Evolutionary conservation across 768 basidiomycete genomes (phyloP).

Genomic region (Agrocybe praecox): DNA sequence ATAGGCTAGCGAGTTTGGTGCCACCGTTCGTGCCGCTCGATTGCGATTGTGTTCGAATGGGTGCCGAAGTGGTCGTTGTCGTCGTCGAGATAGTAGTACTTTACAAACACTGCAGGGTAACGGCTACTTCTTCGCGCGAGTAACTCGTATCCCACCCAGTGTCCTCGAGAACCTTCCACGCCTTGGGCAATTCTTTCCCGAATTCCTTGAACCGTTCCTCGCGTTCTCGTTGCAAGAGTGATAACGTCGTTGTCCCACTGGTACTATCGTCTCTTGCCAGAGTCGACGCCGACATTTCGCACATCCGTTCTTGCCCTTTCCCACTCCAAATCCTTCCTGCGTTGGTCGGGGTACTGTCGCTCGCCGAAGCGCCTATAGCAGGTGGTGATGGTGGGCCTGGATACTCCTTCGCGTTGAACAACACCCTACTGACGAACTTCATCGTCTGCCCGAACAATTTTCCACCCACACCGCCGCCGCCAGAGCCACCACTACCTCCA

Average conservation of each 20-base stretch:
- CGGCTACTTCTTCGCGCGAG: too few species aligned
- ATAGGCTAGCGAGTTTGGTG: too few species aligned
- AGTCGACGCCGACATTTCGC: background rate
- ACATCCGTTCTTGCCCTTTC: background rate
- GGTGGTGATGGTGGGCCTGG: background rate
- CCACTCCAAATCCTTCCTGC: background rate
- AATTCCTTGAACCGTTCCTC: slow-evolving; percentile 40
- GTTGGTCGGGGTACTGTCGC: background rate
- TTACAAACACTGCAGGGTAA: too few species aligned
- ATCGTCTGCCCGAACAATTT: slow-evolving; percentile 57
- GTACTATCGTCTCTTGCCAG: too few species aligned
- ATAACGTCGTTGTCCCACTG: too few species aligned
- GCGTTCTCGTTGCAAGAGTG: slow-evolving; percentile 20
- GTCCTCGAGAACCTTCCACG: too few species aligned
- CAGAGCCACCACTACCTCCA: background rate
- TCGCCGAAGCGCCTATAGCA: background rate
- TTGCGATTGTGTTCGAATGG: too few species aligned
- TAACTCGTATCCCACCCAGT: slow-evolving; percentile 3
- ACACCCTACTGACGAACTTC: slow-evolving; percentile 63
- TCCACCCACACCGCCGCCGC: slow-evolving; percentile 22
- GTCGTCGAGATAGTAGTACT: too few species aligned
- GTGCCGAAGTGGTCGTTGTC: too few species aligned
- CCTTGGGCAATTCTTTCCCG: slow-evolving; percentile 71
- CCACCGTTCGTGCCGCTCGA: too few species aligned
- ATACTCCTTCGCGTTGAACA: slow-evolving; percentile 25